Evolutionary conservation across 2,329 filamentous ascomycete species (phyloP).

Genomic region (Xylaria hypoxylon): DNA sequence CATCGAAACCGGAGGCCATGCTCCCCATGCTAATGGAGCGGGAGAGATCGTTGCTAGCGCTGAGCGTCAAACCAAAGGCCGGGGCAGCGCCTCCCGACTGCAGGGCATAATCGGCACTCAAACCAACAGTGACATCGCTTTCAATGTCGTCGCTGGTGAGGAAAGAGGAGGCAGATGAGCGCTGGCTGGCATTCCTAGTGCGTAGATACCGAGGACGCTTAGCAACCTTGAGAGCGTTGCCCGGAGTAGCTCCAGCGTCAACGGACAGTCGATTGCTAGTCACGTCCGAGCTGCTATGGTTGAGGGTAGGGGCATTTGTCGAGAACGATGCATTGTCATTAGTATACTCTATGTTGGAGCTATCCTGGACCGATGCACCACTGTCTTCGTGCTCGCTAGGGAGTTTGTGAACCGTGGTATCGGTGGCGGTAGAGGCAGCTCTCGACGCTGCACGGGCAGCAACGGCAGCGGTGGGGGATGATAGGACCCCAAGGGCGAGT

Average conservation of each 20-base stretch:
- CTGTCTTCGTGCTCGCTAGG: conserved; percentile 39
- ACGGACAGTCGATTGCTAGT: conserved; percentile 49
- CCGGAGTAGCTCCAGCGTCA: conserved; percentile 62
- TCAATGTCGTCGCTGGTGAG: conserved; percentile 70
- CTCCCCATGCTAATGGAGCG: conserved; percentile 89
- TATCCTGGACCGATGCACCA: conserved; percentile 44
- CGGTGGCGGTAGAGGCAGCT: conserved; percentile 60
- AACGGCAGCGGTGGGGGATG: conserved; percentile 68
- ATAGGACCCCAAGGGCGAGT: conserved; percentile 64
- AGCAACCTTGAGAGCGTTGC: conserved; percentile 59
- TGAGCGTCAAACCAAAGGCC: conserved; percentile 61
- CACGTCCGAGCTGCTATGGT: conserved; percentile 51
- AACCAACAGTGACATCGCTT: conserved; percentile 78
- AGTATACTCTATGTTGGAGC: conserved; percentile 48
- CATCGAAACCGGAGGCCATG: conserved; percentile 81
- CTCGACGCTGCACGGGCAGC: conserved; percentile 62
- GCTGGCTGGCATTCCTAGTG: conserved; percentile 67
- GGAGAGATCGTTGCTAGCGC: conserved; percentile 69
- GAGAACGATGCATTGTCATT: conserved; percentile 49
- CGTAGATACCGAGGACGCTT: conserved; percentile 68
- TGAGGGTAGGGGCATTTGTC: conserved; percentile 46
- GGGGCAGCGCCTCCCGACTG: conserved; percentile 83
- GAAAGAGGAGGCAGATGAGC: conserved; percentile 71
- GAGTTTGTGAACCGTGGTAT: conserved; percentile 38
- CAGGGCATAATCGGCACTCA: conserved; percentile 80